Evolutionary conservation across 805 yeast species (phyloP).

Genomic region (Candida ficus): DNA sequence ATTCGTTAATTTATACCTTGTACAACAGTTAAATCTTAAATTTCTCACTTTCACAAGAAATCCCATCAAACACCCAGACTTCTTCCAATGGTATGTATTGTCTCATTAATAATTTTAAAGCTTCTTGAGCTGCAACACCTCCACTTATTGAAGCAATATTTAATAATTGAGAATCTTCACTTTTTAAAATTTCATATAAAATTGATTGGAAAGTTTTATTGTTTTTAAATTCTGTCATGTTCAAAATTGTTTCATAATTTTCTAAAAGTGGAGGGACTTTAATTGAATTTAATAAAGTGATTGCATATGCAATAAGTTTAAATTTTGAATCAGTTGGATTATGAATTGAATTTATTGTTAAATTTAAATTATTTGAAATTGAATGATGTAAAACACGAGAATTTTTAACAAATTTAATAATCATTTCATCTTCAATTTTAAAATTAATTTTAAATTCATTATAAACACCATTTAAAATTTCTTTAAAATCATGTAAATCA

Average conservation of each 20-base stretch:
- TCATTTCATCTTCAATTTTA: constrained; percentile 17
- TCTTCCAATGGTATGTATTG: constrained; percentile 81
- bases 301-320: neutral
- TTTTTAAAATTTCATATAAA: constrained; percentile 36
- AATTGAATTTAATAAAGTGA: neutral
- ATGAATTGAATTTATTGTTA: neutral
- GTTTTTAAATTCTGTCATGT: neutral
- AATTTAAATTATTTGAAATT: constrained; percentile 7
- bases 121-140: constrained; percentile 84
- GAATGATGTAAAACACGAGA: constrained; percentile 37
- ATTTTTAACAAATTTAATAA: constrained; percentile 57
- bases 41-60: constrained; percentile 40
- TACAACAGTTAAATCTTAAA: constrained; percentile 9
- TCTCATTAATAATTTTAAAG: constrained; percentile 63
- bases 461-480: constrained; percentile 28
- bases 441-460: constrained; percentile 25
- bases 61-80: constrained; percentile 68
- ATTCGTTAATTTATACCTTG: too few relatives aligned
- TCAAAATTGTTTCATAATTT: neutral
- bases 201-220: constrained; percentile 34
- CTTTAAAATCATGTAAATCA: constrained; percentile 42
- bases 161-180: constrained; percentile 42
- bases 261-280: neutral
- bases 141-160: constrained; percentile 70
- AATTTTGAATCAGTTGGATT: constrained; percentile 7